These are phyloP conservation scores for Fraxinus xanthoxyloides DNA, from an alignment of 305 asterid species.

Conservation along the genomic window DNA sequence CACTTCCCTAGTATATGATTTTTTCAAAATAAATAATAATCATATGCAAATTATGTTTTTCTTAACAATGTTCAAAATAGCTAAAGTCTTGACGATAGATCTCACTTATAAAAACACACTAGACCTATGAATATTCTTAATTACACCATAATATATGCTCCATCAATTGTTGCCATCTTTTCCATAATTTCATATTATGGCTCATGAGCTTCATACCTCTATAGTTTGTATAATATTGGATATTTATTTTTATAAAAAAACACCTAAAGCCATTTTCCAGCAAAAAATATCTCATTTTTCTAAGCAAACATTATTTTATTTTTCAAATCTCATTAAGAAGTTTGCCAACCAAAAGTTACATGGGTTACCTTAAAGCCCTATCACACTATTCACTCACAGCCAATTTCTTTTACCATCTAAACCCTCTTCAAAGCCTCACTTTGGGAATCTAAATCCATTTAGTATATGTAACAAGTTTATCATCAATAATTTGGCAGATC, in stretches of 20 bases:
- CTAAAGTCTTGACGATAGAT: neutral
- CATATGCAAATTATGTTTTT: neutral
- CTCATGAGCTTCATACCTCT: neutral
- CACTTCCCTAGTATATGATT: neutral
- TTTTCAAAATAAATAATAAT: no score
- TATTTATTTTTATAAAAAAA: no score
- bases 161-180: neutral
- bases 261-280: neutral
- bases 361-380: neutral
- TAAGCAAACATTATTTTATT: neutral
- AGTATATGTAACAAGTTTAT: neutral
- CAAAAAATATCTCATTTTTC: neutral
- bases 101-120: neutral
- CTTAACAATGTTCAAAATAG: neutral
- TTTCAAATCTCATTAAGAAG: neutral
- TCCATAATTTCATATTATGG: neutral
- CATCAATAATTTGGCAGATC: neutral
- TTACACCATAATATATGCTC: neutral
- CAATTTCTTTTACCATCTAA: neutral
- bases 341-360: neutral
- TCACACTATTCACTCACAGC: neutral
- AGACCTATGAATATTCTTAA: neutral
- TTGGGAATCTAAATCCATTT: neutral
- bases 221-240: neutral
- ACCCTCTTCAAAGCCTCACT: neutral